Conservation (phyloP, 352 stramenopile genomes). For the Phytophthora megakarya region DNA sequence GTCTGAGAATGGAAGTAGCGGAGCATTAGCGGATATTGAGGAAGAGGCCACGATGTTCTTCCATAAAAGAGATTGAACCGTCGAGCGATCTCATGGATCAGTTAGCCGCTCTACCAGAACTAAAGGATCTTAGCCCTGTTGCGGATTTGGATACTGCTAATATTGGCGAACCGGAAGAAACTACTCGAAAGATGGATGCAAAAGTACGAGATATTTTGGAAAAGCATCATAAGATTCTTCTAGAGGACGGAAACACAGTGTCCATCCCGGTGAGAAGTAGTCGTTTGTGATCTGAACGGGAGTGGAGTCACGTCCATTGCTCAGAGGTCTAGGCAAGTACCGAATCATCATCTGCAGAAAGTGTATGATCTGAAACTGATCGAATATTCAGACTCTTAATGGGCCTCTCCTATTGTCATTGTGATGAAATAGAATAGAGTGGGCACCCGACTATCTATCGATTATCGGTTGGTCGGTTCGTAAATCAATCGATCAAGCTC, state of each 20-base stretch:
- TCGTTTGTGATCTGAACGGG: background rate
- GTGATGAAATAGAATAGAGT: no score
- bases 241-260: background rate
- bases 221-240: background rate
- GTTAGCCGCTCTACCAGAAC: no score
- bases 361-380: background rate
- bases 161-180: background rate
- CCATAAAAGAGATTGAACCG: no score
- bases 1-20: no score
- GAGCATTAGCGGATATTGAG: no score
- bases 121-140: no score
- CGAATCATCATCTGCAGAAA: background rate
- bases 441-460: background rate
- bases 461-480: background rate
- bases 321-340: background rate
- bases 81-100: no score
- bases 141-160: no score
- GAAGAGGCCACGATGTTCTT: no score
- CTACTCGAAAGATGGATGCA: background rate
- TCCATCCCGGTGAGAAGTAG: background rate
- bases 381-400: background rate
- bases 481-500: no score
- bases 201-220: background rate
- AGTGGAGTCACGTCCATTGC: background rate
- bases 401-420: background rate